These are phyloP conservation scores for Teunomyces kruisii DNA, from an alignment of 805 yeast species.

Conservation along the genomic window DNA sequence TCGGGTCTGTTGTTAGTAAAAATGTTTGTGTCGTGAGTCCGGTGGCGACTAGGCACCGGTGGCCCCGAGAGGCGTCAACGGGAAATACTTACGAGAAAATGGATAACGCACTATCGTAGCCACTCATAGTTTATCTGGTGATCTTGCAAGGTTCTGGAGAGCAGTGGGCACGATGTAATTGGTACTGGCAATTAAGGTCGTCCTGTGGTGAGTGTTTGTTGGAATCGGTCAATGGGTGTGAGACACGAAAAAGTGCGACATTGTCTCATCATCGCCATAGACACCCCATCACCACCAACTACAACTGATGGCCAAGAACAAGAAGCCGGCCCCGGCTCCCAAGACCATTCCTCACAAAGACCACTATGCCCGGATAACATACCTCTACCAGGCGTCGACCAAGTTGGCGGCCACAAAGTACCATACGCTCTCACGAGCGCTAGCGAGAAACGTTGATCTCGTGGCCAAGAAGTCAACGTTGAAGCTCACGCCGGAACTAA, in stretches of 20 bases:
- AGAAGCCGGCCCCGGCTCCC: constrained; percentile 29
- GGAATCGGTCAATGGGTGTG: neutral
- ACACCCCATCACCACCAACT: neutral
- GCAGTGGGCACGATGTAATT: neutral
- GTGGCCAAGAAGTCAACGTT: constrained; percentile 70
- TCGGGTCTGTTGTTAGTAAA: constrained; percentile 66
- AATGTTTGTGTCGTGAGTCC: neutral
- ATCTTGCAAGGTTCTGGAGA: neutral
- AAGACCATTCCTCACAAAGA: constrained; percentile 51
- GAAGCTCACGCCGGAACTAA: constrained; percentile 61
- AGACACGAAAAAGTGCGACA: constrained; percentile 2
- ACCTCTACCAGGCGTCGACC: constrained; percentile 55
- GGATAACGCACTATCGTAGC: constrained; percentile 98
- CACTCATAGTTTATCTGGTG: constrained; percentile 64
- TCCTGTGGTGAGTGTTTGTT: neutral
- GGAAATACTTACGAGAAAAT: constrained; percentile 77
- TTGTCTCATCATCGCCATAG: neutral
- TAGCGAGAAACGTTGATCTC: constrained; percentile 52
- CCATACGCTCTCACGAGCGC: constrained; percentile 53
- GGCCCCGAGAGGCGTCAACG: neutral
- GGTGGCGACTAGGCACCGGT: constrained; percentile 3
- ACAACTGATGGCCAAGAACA: constrained; percentile 1
- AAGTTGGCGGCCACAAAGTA: constrained; percentile 31
- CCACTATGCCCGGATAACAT: constrained; percentile 59
- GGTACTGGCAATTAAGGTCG: neutral